Evolutionary conservation across 129 eudicot genomes (phyloP), one percentile per base, ranked within the genome.

Genomic region (Rutidosis leptorrhynchoides): DNA sequence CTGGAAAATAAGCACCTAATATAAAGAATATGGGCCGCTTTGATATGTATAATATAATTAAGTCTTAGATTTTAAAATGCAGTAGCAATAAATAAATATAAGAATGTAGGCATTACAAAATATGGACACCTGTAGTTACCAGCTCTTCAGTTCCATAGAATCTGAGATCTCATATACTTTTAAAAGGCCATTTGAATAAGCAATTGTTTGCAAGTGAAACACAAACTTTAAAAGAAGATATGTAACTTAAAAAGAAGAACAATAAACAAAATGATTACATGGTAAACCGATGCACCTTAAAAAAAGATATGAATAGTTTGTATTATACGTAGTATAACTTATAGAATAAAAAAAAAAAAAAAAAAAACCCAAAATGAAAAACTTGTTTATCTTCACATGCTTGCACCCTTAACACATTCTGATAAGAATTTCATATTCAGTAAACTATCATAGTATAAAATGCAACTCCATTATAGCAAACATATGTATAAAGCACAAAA

Each of bases 71-170:
- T 29, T 61, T 71, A 22, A n/a, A n/a, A n/a, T n/a, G n/a, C n/a
- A n/a, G n/a, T n/a, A n/a, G n/a, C n/a, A n/a, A n/a, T n/a, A n/a
- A n/a, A n/a, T n/a, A n/a, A n/a, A n/a, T n/a, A n/a, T n/a, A n/a
- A n/a, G n/a, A n/a, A n/a, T n/a, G n/a, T n/a, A n/a, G n/a, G n/a
- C n/a, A n/a, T n/a, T n/a, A n/a, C 51, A 62, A 61, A 56, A 51
- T 57, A 48, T 15, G 71, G 71, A 67, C 61, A 89, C 99, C 95
- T 93, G 96, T 82, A 86, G 96, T 71, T 93, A 97, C 99, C 99
- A 94, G 52, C 79, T 84, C 65, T 79, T 85, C 76, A 94, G 61
- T 24, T 85, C 95, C 80, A 88, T 70, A 46, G 85, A 77, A 82
- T 92, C 85, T 64, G 78, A 72, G 25, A 88, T 92, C 85, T 92